Evolutionary conservation across 352 stramenopile genomes (phyloP), one percentile per base, ranked within the genome.

Genomic region (Globisporangium polare): DNA sequence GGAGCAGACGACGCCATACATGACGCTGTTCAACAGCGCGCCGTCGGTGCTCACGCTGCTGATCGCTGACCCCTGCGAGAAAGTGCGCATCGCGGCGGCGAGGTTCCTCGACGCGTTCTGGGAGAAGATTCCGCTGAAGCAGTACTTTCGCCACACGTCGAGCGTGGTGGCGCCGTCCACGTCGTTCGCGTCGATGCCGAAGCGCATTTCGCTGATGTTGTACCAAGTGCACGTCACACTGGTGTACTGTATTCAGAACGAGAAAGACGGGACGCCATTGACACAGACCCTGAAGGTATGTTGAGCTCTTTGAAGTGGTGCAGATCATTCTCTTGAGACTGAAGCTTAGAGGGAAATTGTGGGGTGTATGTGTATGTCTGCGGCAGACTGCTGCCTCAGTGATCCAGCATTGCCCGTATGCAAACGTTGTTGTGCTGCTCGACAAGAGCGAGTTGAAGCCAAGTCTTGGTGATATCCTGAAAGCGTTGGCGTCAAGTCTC

Each of bases 101-200:
- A 89, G 86, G 65, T 92, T 92, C 55, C 68, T 95, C 42, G 86
- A 95, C n/a, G 66, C 69, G 10, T 83, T 92, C 45, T 94, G 84
- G 83, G 80, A 90, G 43, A 84, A 91, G 61, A 87, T 94, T 29
- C 84, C 84, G 20, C 46, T 94, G 26, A 91, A 91, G 69, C 72
- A 89, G 58, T 94, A 90, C 62, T 92, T 94, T 47, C 78, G 84
- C 27, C 78, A 83, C 49, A 60, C 69, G 18, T 80, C 71, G 3
- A 82, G 66, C 43, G 62, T 72, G 39, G 70, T 76, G 29, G 72
- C 71, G 5, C 75, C 86, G 13, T 80, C 84, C 2, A 86, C 75
- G 43, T 85, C 86, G 33, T 94, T 95, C 65, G 80, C 86, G n/a
- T 93, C 81, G 8, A 91, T 90, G 78, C 83, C 84, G 15, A 91